phyloP scores from a whole-genome alignment of 192 early-diverging fungal genomes.

The Backusella liffmaniae region DNA sequence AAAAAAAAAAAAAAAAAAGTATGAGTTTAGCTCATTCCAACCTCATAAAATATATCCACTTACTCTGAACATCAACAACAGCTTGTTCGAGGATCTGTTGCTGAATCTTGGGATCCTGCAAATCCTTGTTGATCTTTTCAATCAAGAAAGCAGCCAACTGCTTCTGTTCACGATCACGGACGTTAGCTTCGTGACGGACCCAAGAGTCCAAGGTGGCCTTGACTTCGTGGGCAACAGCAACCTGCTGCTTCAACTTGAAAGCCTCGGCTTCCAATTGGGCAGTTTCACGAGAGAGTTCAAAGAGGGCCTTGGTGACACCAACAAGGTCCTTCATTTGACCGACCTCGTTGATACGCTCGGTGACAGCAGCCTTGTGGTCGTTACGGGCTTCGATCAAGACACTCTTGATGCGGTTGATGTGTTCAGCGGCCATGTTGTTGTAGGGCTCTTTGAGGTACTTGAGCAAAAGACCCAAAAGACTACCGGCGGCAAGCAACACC shows the following conservation, averaged over 20 bases:
- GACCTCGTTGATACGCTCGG: slow-evolving; percentile 87
- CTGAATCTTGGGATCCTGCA: slow-evolving; percentile 70
- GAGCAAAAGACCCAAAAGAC: slow-evolving; percentile 78
- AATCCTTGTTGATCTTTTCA: slow-evolving; percentile 69
- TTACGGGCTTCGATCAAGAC: slow-evolving; percentile 83
- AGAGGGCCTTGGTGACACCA: slow-evolving; percentile 89
- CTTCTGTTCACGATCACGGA: slow-evolving; percentile 94
- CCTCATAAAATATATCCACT: background rate
- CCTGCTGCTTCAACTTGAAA: slow-evolving; percentile 94
- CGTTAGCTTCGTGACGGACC: slow-evolving; percentile 93
- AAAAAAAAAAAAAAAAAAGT: background rate
- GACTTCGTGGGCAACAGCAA: slow-evolving; percentile 75
- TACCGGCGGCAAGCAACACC: slow-evolving; percentile 76
- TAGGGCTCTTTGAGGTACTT: slow-evolving; percentile 80
- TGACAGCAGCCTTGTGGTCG: slow-evolving; percentile 90
- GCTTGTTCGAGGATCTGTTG: slow-evolving; percentile 56
- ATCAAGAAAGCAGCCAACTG: slow-evolving; percentile 84
- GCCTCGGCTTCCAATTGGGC: slow-evolving; percentile 92
- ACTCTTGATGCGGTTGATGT: slow-evolving; percentile 72
- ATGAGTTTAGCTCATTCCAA: no score
- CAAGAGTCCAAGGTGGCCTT: slow-evolving; percentile 92
- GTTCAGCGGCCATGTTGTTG: slow-evolving; percentile 70
- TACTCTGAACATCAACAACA: slow-evolving; percentile 57
- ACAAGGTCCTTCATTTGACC: slow-evolving; percentile 93
- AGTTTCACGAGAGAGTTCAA: slow-evolving; percentile 94